Conservation (phyloP, 768 basidiomycete species). For the Kwoniella sp. region DNA sequence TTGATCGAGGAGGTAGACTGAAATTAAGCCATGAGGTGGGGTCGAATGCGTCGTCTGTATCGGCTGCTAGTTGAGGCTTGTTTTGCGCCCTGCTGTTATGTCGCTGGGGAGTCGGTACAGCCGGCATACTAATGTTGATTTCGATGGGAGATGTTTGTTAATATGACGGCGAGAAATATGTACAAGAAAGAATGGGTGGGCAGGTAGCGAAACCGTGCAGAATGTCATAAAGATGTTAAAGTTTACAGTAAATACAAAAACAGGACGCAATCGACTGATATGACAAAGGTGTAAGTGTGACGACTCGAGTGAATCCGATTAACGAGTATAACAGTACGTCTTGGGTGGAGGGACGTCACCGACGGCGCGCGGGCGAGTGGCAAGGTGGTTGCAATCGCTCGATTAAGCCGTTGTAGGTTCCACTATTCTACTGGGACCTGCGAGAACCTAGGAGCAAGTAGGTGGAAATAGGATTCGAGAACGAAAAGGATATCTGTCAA, state of each 20-base stretch:
- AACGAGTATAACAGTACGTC: background rate
- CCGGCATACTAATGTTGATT: constrained; percentile 8
- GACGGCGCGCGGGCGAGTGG: background rate
- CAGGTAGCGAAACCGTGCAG: no score
- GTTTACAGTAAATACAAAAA: no score
- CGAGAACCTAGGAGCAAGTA: no score
- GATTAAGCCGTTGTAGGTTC: no score
- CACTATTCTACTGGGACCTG: no score
- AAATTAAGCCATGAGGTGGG: constrained; percentile 71
- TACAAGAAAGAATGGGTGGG: no score
- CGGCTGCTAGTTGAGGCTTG: constrained; percentile 21
- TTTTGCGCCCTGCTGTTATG: background rate
- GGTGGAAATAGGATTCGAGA: no score
- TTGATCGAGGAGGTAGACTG: constrained; percentile 77
- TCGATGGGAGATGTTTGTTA: background rate
- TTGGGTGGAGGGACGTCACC: background rate
- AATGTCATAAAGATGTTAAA: no score
- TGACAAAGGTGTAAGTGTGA: background rate
- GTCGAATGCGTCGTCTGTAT: constrained; percentile 19
- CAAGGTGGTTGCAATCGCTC: background rate
- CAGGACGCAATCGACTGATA: background rate
- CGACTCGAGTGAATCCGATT: background rate
- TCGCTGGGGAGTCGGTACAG: constrained; percentile 9
- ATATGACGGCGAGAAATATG: no score
- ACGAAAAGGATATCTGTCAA: no score